These are phyloP conservation scores for Scopulariopsis brevicaulis DNA, from an alignment of 2,329 filamentous ascomycete species.

Conservation along the genomic window DNA sequence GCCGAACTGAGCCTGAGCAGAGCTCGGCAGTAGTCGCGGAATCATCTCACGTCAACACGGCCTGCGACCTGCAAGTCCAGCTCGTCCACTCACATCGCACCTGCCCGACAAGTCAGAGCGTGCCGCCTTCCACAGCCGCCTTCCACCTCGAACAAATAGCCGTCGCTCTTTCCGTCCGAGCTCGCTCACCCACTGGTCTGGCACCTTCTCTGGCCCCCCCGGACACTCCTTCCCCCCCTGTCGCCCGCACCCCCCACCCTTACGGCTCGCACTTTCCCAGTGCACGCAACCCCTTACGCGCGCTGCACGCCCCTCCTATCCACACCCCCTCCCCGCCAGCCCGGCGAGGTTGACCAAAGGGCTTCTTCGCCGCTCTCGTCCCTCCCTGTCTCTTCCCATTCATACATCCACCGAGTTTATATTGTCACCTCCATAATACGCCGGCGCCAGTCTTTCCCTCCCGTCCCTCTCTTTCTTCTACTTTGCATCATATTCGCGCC, in stretches of 20 bases:
- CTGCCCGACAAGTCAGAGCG: neutral
- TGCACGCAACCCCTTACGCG: constrained; percentile 1
- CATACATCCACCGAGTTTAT: constrained; percentile 3
- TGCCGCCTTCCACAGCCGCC: neutral
- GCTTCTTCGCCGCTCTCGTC: neutral
- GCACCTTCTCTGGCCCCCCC: neutral
- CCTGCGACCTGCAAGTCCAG: constrained; percentile 4
- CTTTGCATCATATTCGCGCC: neutral
- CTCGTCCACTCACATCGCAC: constrained; percentile 1
- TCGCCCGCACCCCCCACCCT: neutral
- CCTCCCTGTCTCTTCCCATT: constrained; percentile 4
- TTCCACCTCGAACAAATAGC: neutral
- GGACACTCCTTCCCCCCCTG: neutral
- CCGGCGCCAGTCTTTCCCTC: neutral
- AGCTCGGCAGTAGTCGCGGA: neutral
- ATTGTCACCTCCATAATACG: constrained; percentile 3
- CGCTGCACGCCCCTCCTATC: constrained; percentile 1
- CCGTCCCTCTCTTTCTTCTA: neutral
- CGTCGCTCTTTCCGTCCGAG: neutral
- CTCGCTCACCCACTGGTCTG: neutral
- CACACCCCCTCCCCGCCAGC: constrained; percentile 3
- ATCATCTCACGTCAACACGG: neutral
- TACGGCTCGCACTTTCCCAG: constrained; percentile 1
- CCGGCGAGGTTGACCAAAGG: neutral
- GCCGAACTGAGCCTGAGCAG: neutral